A percentile compares a stretch with the other conserved stretches of the same genome.
Conservation (phyloP, 768 basidiomycete species). For the Pisolithus albus region DNA sequence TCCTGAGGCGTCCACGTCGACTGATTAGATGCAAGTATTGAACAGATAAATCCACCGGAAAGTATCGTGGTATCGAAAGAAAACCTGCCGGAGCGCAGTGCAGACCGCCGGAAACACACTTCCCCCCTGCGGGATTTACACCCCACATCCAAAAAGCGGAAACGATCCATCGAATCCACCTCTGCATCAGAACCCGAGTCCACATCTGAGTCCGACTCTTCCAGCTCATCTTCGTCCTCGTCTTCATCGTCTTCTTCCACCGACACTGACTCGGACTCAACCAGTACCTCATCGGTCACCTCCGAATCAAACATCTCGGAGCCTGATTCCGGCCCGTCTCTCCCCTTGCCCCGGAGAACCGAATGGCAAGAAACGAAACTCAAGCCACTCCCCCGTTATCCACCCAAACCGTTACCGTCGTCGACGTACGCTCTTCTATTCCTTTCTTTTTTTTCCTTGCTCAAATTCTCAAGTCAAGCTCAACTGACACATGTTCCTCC, state of each 20-base stretch:
- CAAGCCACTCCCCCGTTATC: background rate
- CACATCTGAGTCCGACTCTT: constrained; percentile 14
- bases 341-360: constrained; percentile 3
- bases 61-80: background rate
- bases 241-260: constrained; percentile 9
- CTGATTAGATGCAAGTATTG: constrained; percentile 15
- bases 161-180: constrained; percentile 12
- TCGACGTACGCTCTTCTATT: background rate
- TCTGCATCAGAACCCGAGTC: constrained; percentile 17
- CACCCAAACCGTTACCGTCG: background rate
- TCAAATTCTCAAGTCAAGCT: background rate
- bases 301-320: constrained; percentile 20
- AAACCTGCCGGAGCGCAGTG: background rate
- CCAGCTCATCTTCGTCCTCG: constrained; percentile 6
- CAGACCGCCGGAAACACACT: background rate
- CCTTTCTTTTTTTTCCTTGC: background rate
- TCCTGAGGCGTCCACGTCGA: too few relatives aligned
- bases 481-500: constrained; percentile 37
- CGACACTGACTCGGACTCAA: constrained; percentile 2
- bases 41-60: constrained; percentile 1
- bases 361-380: background rate
- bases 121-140: background rate
- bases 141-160: constrained; percentile 16
- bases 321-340: constrained; percentile 13
- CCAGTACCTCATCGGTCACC: constrained; percentile 6